These are phyloP conservation scores for Halophytophthora polymorphica DNA, from an alignment of 352 stramenopile species.

Conservation along the genomic window DNA sequence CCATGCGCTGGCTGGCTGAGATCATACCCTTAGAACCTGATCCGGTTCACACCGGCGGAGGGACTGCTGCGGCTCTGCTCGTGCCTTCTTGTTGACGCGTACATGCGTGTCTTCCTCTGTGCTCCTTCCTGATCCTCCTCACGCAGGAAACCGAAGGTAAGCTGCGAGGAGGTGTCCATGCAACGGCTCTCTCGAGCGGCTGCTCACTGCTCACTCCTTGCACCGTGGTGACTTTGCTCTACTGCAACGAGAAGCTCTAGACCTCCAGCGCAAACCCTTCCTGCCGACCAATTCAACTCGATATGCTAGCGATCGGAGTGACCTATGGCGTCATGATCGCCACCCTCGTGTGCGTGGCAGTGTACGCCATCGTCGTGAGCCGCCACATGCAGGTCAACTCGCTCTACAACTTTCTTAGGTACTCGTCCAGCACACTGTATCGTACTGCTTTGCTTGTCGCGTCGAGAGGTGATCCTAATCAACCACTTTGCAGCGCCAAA, in stretches of 20 bases:
- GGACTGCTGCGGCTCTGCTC: constrained; percentile 31
- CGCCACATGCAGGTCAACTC: constrained; percentile 49
- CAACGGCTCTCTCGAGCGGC: not conserved
- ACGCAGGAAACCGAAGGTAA: not conserved
- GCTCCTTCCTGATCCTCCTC: not conserved
- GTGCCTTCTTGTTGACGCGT: constrained; percentile 18
- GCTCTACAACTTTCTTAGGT: constrained; percentile 68
- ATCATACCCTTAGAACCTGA: constrained; percentile 68
- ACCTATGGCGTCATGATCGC: constrained; percentile 60
- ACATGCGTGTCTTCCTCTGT: constrained; percentile 12
- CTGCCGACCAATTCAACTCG: not conserved
- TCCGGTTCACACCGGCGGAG: constrained; percentile 61
- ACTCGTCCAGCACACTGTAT: not conserved
- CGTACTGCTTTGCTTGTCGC: not conserved
- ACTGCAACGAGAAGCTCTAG: not conserved
- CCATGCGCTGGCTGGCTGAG: constrained; percentile 49
- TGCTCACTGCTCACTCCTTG: not conserved
- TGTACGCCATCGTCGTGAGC: constrained; percentile 67
- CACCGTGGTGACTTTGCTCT: not conserved
- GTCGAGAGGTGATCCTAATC: not conserved
- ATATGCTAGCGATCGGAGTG: constrained; percentile 44
- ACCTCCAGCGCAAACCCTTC: no score
- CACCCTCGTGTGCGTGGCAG: constrained; percentile 55
- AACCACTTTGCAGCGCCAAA: constrained; percentile 39
- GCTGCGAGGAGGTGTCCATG: not conserved